Evolutionary conservation across 305 asterid genomes (phyloP).

Genomic region (Coffea humblotiana): DNA sequence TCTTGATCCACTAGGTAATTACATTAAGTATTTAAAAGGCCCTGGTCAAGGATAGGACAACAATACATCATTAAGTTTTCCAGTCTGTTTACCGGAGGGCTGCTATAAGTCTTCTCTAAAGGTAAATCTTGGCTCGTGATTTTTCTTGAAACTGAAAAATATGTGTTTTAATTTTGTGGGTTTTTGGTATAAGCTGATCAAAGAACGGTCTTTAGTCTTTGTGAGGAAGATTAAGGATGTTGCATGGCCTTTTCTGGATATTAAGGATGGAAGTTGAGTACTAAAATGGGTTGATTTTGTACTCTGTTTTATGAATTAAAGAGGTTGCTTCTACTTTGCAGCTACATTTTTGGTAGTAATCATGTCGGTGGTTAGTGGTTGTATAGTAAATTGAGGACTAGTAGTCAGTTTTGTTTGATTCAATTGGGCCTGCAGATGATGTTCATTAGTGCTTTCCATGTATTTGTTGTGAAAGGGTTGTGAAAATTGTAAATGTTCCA

Average conservation of each 20-base stretch:
- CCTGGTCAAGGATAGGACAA: no score
- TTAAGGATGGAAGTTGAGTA: not conserved
- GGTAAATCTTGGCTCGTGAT: conserved; percentile 9
- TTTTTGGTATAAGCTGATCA: not conserved
- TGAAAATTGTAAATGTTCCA: not conserved
- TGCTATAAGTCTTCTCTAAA: not conserved
- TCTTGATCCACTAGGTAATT: no score
- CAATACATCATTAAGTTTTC: not conserved
- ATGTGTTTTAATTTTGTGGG: not conserved
- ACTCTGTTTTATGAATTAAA: conserved; percentile 5
- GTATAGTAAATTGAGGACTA: not conserved
- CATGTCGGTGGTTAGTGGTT: not conserved
- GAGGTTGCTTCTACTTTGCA: not conserved
- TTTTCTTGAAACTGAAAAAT: not conserved
- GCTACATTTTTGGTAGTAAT: not conserved
- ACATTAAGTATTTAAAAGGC: no score
- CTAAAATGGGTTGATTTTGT: not conserved
- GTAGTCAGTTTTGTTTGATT: not conserved
- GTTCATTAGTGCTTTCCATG: not conserved
- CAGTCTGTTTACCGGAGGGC: not conserved
- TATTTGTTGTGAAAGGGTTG: not conserved
- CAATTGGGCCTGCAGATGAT: conserved; percentile 7
- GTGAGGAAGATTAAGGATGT: not conserved
- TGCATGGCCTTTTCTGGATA: conserved; percentile 10
- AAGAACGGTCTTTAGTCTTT: not conserved